Conservation (phyloP, 306 rosid species). For the Cicer yamashitae region DNA sequence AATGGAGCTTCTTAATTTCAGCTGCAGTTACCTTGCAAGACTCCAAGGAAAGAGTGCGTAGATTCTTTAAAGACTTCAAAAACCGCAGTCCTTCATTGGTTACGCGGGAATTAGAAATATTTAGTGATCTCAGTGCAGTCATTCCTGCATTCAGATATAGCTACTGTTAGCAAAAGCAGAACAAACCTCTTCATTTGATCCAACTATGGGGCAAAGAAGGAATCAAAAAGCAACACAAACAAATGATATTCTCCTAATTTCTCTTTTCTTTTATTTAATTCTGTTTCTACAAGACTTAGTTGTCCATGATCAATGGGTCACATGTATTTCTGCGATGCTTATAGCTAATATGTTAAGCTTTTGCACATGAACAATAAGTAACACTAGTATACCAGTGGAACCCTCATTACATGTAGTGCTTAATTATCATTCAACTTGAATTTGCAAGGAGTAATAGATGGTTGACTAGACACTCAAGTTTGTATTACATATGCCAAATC, state of each 20-base stretch:
- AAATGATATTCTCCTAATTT: slow-evolving; percentile 5
- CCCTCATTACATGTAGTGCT: slow-evolving; percentile 17
- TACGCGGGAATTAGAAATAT: slow-evolving; percentile 78
- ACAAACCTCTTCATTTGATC: slow-evolving; percentile 29
- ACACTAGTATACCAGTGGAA: neutral
- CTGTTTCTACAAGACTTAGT: slow-evolving; percentile 1
- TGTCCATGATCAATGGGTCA: slow-evolving; percentile 22
- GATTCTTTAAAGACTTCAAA: slow-evolving; percentile 81
- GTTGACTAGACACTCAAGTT: slow-evolving; percentile 21
- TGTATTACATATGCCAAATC: slow-evolving; percentile 15
- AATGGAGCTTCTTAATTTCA: slow-evolving; percentile 85
- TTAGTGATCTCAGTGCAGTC: slow-evolving; percentile 77
- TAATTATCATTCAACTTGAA: slow-evolving; percentile 14
- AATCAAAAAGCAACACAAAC: slow-evolving; percentile 16
- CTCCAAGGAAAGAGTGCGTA: slow-evolving; percentile 78
- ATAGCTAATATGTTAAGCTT: slow-evolving; percentile 1
- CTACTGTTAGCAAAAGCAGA: slow-evolving; percentile 1
- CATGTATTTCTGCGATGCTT: neutral
- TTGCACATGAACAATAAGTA: neutral
- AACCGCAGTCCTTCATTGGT: slow-evolving; percentile 71
- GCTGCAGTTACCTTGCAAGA: slow-evolving; percentile 80
- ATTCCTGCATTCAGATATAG: slow-evolving; percentile 63
- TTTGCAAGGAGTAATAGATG: slow-evolving; percentile 5
- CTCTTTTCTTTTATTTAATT: slow-evolving; percentile 24
- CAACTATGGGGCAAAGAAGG: slow-evolving; percentile 20